Percentiles rank a stretch among this genome's conserved stretches.
Evolutionary conservation across 345 rosid genomes (phyloP).

Genomic region (Ailanthus altissimus): DNA sequence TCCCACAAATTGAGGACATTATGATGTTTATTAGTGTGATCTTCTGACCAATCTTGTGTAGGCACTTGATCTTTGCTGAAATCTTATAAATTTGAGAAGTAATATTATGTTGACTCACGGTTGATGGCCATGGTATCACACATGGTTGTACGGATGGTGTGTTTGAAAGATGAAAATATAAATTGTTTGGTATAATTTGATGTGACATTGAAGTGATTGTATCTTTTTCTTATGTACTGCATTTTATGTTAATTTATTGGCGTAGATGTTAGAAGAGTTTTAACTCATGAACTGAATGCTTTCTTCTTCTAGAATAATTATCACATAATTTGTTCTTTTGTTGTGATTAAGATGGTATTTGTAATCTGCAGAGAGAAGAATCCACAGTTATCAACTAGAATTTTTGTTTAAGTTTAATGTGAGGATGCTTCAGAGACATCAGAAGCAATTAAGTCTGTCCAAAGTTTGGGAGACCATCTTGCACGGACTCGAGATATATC

Average conservation of each 20-base stretch:
- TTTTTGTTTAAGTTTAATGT: conserved; percentile 51
- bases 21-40: background rate
- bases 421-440: conserved; percentile 76
- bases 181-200: background rate
- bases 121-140: background rate
- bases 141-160: background rate
- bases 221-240: background rate
- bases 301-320: background rate
- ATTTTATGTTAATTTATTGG: conserved; percentile 1
- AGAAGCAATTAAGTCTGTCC: conserved; percentile 52
- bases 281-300: background rate
- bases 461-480: conserved; percentile 71
- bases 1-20: background rate
- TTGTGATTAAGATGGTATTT: conserved; percentile 3
- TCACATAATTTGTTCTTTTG: background rate
- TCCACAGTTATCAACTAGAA: conserved; percentile 71
- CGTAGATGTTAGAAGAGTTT: background rate
- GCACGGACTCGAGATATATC: conserved; percentile 78
- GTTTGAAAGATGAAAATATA: background rate
- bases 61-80: background rate
- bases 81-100: background rate
- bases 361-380: conserved; percentile 67
- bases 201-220: background rate
- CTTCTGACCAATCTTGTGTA: too few relatives aligned
- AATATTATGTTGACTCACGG: background rate